phyloP scores from a whole-genome alignment of 192 early-diverging fungal genomes.

The Dimargaris cristalligena region DNA sequence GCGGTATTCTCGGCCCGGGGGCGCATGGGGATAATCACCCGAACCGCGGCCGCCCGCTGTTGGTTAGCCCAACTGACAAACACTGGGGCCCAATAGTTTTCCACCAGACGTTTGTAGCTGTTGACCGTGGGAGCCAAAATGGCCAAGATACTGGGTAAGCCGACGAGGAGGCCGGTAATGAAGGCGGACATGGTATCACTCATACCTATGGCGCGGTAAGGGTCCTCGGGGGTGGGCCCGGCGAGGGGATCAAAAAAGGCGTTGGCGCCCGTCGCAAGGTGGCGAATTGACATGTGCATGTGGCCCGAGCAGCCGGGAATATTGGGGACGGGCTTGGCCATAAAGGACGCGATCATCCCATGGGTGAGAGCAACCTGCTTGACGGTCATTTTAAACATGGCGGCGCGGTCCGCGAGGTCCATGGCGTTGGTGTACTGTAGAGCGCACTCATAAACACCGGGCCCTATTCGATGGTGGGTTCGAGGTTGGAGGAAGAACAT shows the following conservation, averaged over 20 bases:
- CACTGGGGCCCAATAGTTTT: conserved; percentile 72
- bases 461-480: conserved; percentile 22
- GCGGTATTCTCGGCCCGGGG: not conserved
- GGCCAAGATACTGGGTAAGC: conserved; percentile 51
- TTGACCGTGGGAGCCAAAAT: conserved; percentile 66
- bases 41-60: conserved; percentile 48
- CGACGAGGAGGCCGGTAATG: conserved; percentile 33
- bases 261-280: conserved; percentile 27
- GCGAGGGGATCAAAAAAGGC: conserved; percentile 25
- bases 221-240: conserved; percentile 10
- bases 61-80: conserved; percentile 67
- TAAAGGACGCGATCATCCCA: conserved; percentile 61
- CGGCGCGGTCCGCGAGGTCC: conserved; percentile 49
- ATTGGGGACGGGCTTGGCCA: conserved; percentile 61
- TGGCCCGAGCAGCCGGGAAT: conserved; percentile 71
- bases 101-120: conserved; percentile 65
- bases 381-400: conserved; percentile 54
- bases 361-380: conserved; percentile 54
- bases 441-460: conserved; percentile 69
- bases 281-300: conserved; percentile 49
- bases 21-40: conserved; percentile 57
- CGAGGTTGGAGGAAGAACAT: not conserved
- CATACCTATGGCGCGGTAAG: conserved; percentile 19
- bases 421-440: conserved; percentile 41
- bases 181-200: conserved; percentile 36